Base-by-base conservation (phyloP, 257 asterid genomes). In the Solanum appendiculatum region DNA sequence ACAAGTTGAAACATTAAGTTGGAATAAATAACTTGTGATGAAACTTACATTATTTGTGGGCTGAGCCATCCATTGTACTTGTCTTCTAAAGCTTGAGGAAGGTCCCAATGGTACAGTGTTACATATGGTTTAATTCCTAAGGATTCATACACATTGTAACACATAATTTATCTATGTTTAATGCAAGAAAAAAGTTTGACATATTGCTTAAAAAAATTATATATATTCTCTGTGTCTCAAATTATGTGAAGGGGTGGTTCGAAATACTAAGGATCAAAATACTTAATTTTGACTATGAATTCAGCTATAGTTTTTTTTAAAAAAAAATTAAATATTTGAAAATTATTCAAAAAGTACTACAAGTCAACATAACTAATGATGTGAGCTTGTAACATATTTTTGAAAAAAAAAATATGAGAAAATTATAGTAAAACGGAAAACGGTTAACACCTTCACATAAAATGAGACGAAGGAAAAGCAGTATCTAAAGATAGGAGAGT, bases 71-170 rank as follows among this genome's bases (percentile, higher is more conserved):
- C 99, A 0, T 29, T 86, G 83, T 97, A 97, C 85, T 78, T 88
- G 86, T 96, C 98, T 34, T 96, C 90, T 12, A 97, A 93, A 54
- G 91, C 88, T 88, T 95, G 99, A 80, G 99, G 99, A 48, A 97
- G 95, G 83, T 97, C 99, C 99, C 98, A 97, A 78, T 96, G 99
- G 90, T 88, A 97, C 70, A 97, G 89, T 21, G 99, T 96, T 66
- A 95, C 97, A 56, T 92, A 97, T 48, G 99, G 99, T 85, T 94
- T 86, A 42, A 97, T 95, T 85, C 98, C 99, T 97, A 46, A 69
- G 84, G 6, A 48, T 86, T 37, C 13, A 58, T 3, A 16, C 5
- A 42, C 7, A 27, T 27, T 44, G 39, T 27, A 78, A 27, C 25
- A 78, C 1, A 44, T 13, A 44, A 8, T 4, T 15, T 44, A 15